A percentile compares a stretch with the other conserved stretches of the same genome.
Evolutionary conservation across 768 basidiomycete species (phyloP).

Genomic region (Saitozyma sp.): DNA sequence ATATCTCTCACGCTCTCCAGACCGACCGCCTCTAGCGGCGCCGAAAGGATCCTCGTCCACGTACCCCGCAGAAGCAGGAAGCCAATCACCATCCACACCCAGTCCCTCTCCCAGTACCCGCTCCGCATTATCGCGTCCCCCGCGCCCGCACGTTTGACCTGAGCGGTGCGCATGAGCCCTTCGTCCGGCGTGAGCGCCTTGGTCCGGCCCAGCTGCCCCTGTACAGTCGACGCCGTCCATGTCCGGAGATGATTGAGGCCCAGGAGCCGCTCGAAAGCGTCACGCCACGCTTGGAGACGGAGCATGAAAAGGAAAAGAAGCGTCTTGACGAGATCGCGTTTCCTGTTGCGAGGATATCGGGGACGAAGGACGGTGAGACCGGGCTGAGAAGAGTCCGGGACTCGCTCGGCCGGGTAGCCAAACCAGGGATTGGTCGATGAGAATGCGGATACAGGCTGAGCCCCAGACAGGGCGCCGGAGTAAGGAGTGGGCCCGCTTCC

Average conservation of each 20-base stretch:
- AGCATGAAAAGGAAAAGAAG: slow-evolving; percentile 49
- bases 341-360: slow-evolving; percentile 39
- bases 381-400: slow-evolving; percentile 15
- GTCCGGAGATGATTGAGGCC: slow-evolving; percentile 14
- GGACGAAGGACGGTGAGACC: slow-evolving; percentile 26
- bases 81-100: slow-evolving; percentile 40
- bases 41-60: slow-evolving; percentile 29
- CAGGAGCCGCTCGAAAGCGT: slow-evolving; percentile 30
- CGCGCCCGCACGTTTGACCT: neutral
- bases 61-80: slow-evolving; percentile 39
- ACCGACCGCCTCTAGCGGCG: slow-evolving; percentile 30
- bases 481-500: too few relatives aligned
- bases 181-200: neutral
- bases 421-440: slow-evolving; percentile 48
- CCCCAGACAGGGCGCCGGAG: neutral
- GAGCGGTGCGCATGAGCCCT: slow-evolving; percentile 6
- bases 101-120: slow-evolving; percentile 25
- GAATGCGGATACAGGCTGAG: slow-evolving; percentile 30
- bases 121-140: too few relatives aligned
- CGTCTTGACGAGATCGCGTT: slow-evolving; percentile 50
- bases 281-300: slow-evolving; percentile 36
- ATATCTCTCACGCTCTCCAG: slow-evolving; percentile 22
- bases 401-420: slow-evolving; percentile 46
- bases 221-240: neutral
- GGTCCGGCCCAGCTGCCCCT: neutral